Conservation (phyloP, 2,329 filamentous ascomycete genomes). For the Colletotrichum navitas region DNA sequence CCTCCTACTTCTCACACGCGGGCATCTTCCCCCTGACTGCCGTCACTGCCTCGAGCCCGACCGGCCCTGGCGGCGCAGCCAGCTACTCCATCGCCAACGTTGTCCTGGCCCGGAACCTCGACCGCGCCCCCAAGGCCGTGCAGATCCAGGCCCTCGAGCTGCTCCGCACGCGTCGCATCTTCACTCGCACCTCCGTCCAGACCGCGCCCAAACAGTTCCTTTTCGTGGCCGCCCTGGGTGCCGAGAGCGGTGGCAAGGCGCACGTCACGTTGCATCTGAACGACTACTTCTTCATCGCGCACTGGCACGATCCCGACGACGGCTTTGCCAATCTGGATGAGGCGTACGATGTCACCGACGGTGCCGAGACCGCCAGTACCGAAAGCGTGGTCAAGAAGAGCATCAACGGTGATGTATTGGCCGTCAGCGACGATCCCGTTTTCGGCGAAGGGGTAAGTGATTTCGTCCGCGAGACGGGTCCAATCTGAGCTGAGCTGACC, state of each 20-base stretch:
- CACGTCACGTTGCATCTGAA: constrained; percentile 73
- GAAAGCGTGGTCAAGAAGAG: constrained; percentile 61
- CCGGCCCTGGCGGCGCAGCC: constrained; percentile 34
- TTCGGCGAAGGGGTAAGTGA: constrained; percentile 59
- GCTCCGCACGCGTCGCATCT: constrained; percentile 82
- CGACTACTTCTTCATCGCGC: constrained; percentile 88
- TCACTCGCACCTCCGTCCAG: constrained; percentile 80
- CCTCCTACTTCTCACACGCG: constrained; percentile 44
- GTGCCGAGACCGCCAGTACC: constrained; percentile 52
- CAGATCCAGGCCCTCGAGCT: constrained; percentile 87
- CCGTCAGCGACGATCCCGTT: constrained; percentile 46
- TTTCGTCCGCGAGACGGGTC: not conserved
- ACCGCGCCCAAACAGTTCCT: constrained; percentile 82
- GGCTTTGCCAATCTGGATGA: constrained; percentile 83
- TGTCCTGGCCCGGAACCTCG: constrained; percentile 84
- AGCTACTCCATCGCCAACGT: constrained; percentile 78
- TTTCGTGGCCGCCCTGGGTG: constrained; percentile 78
- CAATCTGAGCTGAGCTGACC: constrained; percentile 41
- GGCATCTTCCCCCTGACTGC: constrained; percentile 48
- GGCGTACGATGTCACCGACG: constrained; percentile 53
- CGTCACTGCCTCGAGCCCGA: constrained; percentile 43
- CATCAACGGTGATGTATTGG: constrained; percentile 28
- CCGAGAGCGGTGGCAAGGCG: constrained; percentile 59
- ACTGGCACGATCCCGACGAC: constrained; percentile 81
- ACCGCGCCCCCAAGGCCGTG: constrained; percentile 78